Evolutionary conservation across 148 eudicot genomes (phyloP).

Genomic region (Pouteria glomerata): DNA sequence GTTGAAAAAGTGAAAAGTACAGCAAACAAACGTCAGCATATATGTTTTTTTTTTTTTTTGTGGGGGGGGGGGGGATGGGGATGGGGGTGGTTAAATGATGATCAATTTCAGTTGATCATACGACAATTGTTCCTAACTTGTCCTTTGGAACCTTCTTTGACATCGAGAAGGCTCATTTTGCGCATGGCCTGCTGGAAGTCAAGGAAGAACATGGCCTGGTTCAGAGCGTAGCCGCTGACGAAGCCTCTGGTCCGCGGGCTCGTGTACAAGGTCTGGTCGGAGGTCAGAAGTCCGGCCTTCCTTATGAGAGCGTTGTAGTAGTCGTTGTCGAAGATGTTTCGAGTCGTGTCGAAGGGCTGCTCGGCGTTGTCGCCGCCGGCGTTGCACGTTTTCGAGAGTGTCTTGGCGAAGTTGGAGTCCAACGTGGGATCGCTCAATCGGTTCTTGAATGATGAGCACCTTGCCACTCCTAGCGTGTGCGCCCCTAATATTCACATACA

Average conservation of each 20-base stretch:
- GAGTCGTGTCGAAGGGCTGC: slow-evolving; percentile 61
- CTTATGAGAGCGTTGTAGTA: slow-evolving; percentile 48
- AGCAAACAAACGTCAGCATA: no score
- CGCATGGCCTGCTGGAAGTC: slow-evolving; percentile 78
- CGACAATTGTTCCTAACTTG: slow-evolving; percentile 68
- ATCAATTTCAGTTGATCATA: slow-evolving; percentile 36
- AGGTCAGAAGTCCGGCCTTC: slow-evolving; percentile 53
- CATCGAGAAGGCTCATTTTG: slow-evolving; percentile 79
- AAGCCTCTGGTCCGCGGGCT: slow-evolving; percentile 41
- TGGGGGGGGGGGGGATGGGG: no score
- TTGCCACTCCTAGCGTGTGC: slow-evolving; percentile 86
- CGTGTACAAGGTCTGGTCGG: slow-evolving; percentile 73
- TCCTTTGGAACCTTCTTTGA: slow-evolving; percentile 56
- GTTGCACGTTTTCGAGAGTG: slow-evolving; percentile 51
- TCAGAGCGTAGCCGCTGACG: slow-evolving; percentile 61
- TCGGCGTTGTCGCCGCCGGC: slow-evolving; percentile 75
- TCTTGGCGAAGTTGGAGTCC: slow-evolving; percentile 48
- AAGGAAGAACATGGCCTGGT: slow-evolving; percentile 74
- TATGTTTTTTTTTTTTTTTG: no score
- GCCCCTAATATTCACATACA: slow-evolving; percentile 54
- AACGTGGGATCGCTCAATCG: slow-evolving; percentile 59
- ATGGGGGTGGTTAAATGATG: neutral
- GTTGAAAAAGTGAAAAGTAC: no score
- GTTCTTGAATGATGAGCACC: slow-evolving; percentile 79
- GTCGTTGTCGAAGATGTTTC: slow-evolving; percentile 57